Percentiles rank a stretch among this genome's conserved stretches.
Evolutionary conservation across 768 basidiomycete species (phyloP).

Genomic region (Lactarius sp.): DNA sequence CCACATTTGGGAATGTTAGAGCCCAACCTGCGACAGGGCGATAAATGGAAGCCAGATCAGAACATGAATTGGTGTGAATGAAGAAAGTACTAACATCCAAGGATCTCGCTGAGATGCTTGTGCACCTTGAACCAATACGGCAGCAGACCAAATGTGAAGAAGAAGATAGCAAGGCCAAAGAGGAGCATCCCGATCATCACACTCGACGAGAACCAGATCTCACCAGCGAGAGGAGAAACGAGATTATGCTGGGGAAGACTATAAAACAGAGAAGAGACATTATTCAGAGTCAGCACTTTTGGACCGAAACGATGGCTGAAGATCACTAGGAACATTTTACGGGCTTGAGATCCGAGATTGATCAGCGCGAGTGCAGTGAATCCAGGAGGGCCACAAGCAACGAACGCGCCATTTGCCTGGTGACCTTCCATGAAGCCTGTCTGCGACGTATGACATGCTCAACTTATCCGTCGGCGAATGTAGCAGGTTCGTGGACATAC

Average conservation of each 20-base stretch:
- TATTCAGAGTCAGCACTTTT: neutral
- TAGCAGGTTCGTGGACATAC: slow-evolving; percentile 27
- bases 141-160: slow-evolving; percentile 42
- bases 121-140: slow-evolving; percentile 49
- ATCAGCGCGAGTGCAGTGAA: slow-evolving; percentile 47
- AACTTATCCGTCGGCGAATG: neutral
- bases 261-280: neutral
- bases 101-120: slow-evolving; percentile 42
- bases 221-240: slow-evolving; percentile 38
- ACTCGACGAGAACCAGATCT: slow-evolving; percentile 42
- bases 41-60: neutral
- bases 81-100: slow-evolving; percentile 36
- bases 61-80: neutral
- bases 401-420: slow-evolving; percentile 46
- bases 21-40: slow-evolving; percentile 36
- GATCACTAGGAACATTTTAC: slow-evolving; percentile 34
- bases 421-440: slow-evolving; percentile 46
- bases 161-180: slow-evolving; percentile 44
- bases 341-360: slow-evolving; percentile 38
- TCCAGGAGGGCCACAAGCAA: slow-evolving; percentile 45
- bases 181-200: slow-evolving; percentile 39
- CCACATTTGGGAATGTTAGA: slow-evolving; percentile 45
- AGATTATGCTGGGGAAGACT: slow-evolving; percentile 36
- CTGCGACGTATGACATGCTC: slow-evolving; percentile 25
- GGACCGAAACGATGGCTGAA: neutral